Conservation (phyloP, 192 early-diverging fungal genomes). For the Coemansia sp. region DNA sequence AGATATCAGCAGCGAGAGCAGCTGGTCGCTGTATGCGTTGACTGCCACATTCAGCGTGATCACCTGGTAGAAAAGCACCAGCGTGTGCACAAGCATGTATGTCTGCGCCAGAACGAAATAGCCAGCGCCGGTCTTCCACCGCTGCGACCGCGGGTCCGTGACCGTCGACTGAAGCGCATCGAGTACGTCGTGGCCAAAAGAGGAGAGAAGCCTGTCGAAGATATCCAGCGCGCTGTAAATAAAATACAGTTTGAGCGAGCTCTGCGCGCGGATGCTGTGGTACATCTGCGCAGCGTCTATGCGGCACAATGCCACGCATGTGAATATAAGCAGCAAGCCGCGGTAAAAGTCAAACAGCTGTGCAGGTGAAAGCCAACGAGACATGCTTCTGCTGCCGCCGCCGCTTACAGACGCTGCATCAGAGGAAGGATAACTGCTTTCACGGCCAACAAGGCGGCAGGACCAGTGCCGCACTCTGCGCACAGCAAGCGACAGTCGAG, state of each 20-base stretch:
- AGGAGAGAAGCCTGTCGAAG: conserved; percentile 88
- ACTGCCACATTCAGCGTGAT: conserved; percentile 95
- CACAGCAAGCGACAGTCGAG: conserved; percentile 16
- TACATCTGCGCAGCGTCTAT: conserved; percentile 90
- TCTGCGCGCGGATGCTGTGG: conserved; percentile 94
- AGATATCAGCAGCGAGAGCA: conserved; percentile 88
- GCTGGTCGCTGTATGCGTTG: conserved; percentile 92
- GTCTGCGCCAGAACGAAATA: conserved; percentile 74
- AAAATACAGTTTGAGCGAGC: conserved; percentile 94
- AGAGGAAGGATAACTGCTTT: background rate
- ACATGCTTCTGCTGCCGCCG: conserved; percentile 5
- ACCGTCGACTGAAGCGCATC: conserved; percentile 87
- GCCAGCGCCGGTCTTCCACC: conserved; percentile 39
- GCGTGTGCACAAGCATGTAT: conserved; percentile 88
- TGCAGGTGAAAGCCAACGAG: conserved; percentile 65
- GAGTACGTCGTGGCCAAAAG: conserved; percentile 92
- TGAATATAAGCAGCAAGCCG: conserved; percentile 73
- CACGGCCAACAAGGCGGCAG: conserved; percentile 17
- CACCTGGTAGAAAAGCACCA: conserved; percentile 92
- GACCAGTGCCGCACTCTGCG: conserved; percentile 3
- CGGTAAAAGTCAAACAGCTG: conserved; percentile 93
- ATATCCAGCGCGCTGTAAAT: conserved; percentile 96
- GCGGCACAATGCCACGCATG: conserved; percentile 71
- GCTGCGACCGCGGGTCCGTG: conserved; percentile 38
- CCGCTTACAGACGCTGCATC: background rate